These are phyloP conservation scores for Yarrowia phangngaensis DNA, from an alignment of 805 yeast genomes.

Conservation along the genomic window DNA sequence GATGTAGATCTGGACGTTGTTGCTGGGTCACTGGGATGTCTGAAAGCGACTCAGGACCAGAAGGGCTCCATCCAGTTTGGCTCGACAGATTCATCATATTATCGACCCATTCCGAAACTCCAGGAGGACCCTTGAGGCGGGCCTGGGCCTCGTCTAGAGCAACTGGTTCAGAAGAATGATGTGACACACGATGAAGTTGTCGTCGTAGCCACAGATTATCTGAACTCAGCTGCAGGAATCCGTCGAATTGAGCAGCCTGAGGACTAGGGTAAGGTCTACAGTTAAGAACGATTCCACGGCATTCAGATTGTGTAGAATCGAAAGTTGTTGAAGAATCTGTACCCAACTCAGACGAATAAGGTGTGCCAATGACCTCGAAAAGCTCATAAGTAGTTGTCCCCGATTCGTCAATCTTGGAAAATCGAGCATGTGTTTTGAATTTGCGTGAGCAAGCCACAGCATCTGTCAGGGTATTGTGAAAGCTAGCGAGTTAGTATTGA, in stretches of 20 bases:
- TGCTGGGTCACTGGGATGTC: neutral
- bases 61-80: constrained; percentile 16
- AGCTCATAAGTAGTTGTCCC: neutral
- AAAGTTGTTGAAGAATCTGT: constrained; percentile 1
- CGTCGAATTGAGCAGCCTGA: constrained; percentile 18
- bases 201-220: constrained; percentile 22
- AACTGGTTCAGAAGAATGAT: neutral
- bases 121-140: constrained; percentile 20
- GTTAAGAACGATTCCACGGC: constrained; percentile 18
- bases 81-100: constrained; percentile 17
- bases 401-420: constrained; percentile 1
- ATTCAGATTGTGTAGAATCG: constrained; percentile 4
- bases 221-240: constrained; percentile 14
- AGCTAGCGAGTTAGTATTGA: constrained; percentile 12
- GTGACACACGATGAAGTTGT: constrained; percentile 13
- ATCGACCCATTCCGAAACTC: constrained; percentile 19
- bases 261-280: constrained; percentile 10
- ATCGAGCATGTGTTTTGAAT: constrained; percentile 17
- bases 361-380: constrained; percentile 21
- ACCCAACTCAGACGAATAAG: constrained; percentile 11
- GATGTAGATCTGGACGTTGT: constrained; percentile 4
- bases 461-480: constrained; percentile 22
- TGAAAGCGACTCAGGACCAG: too few species aligned
- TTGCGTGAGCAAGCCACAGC: constrained; percentile 4
- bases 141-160: constrained; percentile 6